Evolutionary conservation across 2,329 filamentous ascomycete species (phyloP), one percentile per base, ranked within the genome.

Genomic region (Didymella lethalis): DNA sequence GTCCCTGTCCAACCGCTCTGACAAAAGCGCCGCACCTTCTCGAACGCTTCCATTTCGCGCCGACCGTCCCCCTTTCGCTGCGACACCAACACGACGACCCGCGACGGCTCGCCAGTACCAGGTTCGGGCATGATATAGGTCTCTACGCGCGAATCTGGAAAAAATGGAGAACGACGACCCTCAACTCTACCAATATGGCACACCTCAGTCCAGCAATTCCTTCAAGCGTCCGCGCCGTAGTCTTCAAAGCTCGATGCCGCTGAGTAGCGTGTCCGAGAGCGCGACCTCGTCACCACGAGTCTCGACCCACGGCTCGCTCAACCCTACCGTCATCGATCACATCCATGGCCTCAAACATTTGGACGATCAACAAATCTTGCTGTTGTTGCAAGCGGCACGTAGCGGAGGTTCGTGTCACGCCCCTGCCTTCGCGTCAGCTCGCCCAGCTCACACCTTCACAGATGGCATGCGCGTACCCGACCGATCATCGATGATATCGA

Each of bases 321-420:
- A 73, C 25, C 73, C 73, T 26, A 74, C 76, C 34, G 71, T 78
- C 52, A 75, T 77, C 60, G 69, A 75, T 32, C 75, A 77, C 64
- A 76, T 78, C 61, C 75, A 78, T 65, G 75, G 72, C 34, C 61
- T 78, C 43, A 78, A 77, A 56, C 75, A 78, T 63, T 67, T 78
- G 59, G 75, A 78, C 55, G 75, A 78, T 61, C 70, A 77, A 49
- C 74, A 75, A 62, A 77, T 78, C 54, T 64, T 77, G 59, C 56
- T 76, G 55, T 63, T 78, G 49, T 64, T 78, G 46, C 69, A 75
- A 49, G 75, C 71, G 26, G 75, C 75, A 59, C 75, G 75, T 61
- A 74, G 71, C 69, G 73, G 72, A 72, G 74, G 75, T 77, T 48
- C 65, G 74, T 71, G 51, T 51, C 49, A 43, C 53, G 56, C 43